These are phyloP conservation scores for Penicillium nucicola DNA, from an alignment of 495 filamentous ascomycete genomes.

Conservation along the genomic window DNA sequence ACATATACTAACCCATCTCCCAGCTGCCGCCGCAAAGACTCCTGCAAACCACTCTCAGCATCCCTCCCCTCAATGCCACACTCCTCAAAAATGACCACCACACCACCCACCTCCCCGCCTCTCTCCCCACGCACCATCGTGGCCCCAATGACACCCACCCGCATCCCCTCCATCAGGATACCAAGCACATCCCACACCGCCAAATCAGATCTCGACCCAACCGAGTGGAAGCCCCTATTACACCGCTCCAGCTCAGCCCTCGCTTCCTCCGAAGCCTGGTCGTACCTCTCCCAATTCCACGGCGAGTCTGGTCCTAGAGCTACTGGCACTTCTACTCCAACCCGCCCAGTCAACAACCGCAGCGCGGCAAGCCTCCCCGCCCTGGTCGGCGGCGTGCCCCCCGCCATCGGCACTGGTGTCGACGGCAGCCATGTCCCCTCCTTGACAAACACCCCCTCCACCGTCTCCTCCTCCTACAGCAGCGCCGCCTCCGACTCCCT, in stretches of 20 bases:
- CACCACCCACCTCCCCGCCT: conserved; percentile 32
- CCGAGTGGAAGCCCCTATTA: conserved; percentile 58
- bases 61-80: conserved; percentile 23
- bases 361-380: conserved; percentile 36
- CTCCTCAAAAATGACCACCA: conserved; percentile 11
- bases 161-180: conserved; percentile 39
- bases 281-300: conserved; percentile 50
- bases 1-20: conserved; percentile 6
- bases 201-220: conserved; percentile 54
- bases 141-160: conserved; percentile 41
- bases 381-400: conserved; percentile 16
- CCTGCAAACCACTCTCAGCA: conserved; percentile 45
- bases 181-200: conserved; percentile 30
- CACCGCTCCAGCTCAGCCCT: conserved; percentile 17
- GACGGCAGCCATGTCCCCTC: conserved; percentile 23
- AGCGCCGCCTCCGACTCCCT: conserved; percentile 42
- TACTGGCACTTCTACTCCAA: conserved; percentile 20
- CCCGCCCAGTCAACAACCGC: conserved; percentile 27
- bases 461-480: conserved; percentile 40
- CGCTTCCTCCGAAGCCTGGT: conserved; percentile 45
- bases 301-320: conserved; percentile 1
- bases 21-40: conserved; percentile 54
- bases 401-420: not conserved
- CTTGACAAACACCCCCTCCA: conserved; percentile 43
- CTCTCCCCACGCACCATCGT: conserved; percentile 43